Base-by-base conservation (phyloP, 257 asterid species). In the Solanum lignicaule region DNA sequence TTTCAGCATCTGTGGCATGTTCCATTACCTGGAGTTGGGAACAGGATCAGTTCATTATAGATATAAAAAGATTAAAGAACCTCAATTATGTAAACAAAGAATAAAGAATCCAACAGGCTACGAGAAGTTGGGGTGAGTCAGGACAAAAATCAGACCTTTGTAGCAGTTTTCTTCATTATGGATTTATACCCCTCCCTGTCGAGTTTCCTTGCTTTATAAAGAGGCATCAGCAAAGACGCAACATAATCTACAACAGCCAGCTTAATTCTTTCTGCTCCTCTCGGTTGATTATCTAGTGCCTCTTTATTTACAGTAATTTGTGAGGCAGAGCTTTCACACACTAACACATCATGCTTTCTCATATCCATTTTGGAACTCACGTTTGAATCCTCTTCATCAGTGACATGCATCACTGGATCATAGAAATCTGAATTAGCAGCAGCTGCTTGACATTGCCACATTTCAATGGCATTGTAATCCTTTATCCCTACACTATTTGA, bases 371-470 rank as follows among this genome's bases (percentile, higher is more conserved):
- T 92, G 33, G 94, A 92, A 86, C 93, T 90, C 92, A 78, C 88
- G 91, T 89, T 94, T 83, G 99, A 97, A 83, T 94, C 99, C 91
- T 93, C 98, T 95, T 95, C 98, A 86, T 97, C 98, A 62, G 89
- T 93, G 86, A 91, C 27, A 87, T 93, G 95, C 92, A 89, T 87
- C 82, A 92, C 85, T 86, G 93, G 95, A 84, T 90, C 93, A 87
- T 94, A 93, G 90, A 92, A 94, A 89, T 94, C 97, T 46, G 98
- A 96, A 92, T 94, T 94, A 89, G 99, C 99, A 74, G 98, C 99
- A 84, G 99, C 98, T 88, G 99, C 99, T 90, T 97, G 99, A 87
- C 98, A 95, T 90, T 97, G 99, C 99, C 99, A 97, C 93, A 98
- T 96, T 89, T 96, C 99, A 86, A 97, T 97, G 88, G 99, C 98